Evolutionary conservation across 768 basidiomycete genomes (phyloP).

Genomic region (Suillus cothurnatus): DNA sequence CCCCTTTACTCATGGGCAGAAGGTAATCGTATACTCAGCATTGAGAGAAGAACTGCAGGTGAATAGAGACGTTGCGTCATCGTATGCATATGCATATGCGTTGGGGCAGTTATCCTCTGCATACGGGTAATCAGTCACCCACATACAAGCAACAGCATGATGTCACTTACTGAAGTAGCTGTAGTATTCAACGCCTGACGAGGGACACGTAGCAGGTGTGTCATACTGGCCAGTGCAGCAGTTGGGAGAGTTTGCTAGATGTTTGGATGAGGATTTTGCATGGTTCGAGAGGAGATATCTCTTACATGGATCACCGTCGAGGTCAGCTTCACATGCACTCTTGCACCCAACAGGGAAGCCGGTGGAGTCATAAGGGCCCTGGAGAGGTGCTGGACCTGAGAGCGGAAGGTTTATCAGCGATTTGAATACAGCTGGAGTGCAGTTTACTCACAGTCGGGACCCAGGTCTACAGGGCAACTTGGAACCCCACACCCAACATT

Average conservation of each 20-base stretch:
- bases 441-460: conserved; percentile 48
- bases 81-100: conserved; percentile 54
- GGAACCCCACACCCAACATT: conserved; percentile 55
- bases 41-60: conserved; percentile 38
- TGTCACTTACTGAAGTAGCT: conserved; percentile 46
- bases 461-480: conserved; percentile 63
- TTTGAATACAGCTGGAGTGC: not conserved
- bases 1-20: conserved; percentile 38
- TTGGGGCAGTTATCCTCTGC: conserved; percentile 46
- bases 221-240: conserved; percentile 62
- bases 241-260: conserved; percentile 55
- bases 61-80: conserved; percentile 50
- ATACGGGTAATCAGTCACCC: conserved; percentile 5
- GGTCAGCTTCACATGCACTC: conserved; percentile 52
- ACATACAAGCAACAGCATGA: not conserved
- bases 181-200: conserved; percentile 44
- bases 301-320: conserved; percentile 37
- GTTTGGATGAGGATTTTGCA: not conserved
- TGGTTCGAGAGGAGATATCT: not conserved
- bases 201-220: conserved; percentile 58
- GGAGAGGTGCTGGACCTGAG: conserved; percentile 50
- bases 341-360: conserved; percentile 63
- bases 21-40: conserved; percentile 48
- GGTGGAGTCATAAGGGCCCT: conserved; percentile 54
- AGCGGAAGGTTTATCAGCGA: not conserved